These are phyloP conservation scores for Russula lepida DNA, from an alignment of 768 basidiomycete species.

Conservation along the genomic window DNA sequence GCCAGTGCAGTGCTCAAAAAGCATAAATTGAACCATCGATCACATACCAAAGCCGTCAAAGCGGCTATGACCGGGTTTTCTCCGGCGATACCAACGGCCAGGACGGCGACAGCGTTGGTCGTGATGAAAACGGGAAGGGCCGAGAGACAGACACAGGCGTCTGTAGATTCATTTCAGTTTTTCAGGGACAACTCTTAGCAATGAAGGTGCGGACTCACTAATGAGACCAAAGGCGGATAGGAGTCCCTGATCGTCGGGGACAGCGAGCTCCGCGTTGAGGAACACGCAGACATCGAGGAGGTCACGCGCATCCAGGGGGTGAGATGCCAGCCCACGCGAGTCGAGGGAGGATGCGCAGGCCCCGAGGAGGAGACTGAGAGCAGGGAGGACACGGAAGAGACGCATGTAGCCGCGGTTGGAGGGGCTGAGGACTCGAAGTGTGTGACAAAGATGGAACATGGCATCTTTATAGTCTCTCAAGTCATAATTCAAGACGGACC, in stretches of 20 bases:
- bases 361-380: conserved; percentile 1
- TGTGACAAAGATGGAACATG: too few species aligned
- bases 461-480: too few species aligned
- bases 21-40: background rate
- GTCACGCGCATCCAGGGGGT: conserved; percentile 7
- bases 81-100: conserved; percentile 29
- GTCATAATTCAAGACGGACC: too few species aligned
- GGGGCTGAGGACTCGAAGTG: too few species aligned
- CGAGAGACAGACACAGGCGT: conserved; percentile 39
- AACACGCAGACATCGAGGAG: conserved; percentile 36
- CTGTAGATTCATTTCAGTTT: conserved; percentile 22
- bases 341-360: conserved; percentile 9
- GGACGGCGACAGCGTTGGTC: conserved; percentile 27
- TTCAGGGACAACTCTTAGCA: background rate
- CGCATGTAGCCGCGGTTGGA: conserved; percentile 5
- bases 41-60: conserved; percentile 29
- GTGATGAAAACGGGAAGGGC: conserved; percentile 30
- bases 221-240: conserved; percentile 26
- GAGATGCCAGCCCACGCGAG: background rate
- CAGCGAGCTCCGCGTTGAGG: conserved; percentile 28
- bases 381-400: conserved; percentile 1
- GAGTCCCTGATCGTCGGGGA: conserved; percentile 24
- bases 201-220: conserved; percentile 18
- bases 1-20: too few species aligned
- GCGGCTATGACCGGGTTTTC: conserved; percentile 24